Conservation (phyloP, 176 grass and related monocot genomes). For the Typha latifolia region DNA sequence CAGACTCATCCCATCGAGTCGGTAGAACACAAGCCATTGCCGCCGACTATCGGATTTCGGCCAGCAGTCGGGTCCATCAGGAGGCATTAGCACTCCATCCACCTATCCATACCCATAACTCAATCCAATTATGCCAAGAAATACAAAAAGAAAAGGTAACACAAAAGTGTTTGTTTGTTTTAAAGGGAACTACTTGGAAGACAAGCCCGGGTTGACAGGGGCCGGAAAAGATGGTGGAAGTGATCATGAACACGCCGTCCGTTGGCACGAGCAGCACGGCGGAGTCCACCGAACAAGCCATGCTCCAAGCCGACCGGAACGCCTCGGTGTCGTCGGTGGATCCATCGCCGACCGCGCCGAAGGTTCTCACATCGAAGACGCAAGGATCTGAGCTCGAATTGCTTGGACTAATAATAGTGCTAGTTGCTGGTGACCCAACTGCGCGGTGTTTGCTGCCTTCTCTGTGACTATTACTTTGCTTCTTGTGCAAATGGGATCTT, state of each 20-base stretch:
- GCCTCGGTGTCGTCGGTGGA: slow-evolving; percentile 55
- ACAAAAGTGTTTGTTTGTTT: too few species aligned
- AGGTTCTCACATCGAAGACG: slow-evolving; percentile 62
- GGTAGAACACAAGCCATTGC: slow-evolving; percentile 74
- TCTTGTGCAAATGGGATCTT: slow-evolving; percentile 65
- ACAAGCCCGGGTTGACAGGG: slow-evolving; percentile 69
- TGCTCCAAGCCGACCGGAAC: slow-evolving; percentile 61
- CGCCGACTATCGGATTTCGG: slow-evolving; percentile 56
- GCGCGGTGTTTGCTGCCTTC: background rate
- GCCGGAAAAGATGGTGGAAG: slow-evolving; percentile 66
- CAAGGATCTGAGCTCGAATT: slow-evolving; percentile 37
- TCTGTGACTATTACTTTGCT: slow-evolving; percentile 23
- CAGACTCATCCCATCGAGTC: slow-evolving; percentile 58
- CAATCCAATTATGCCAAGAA: background rate
- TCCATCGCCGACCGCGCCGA: slow-evolving; percentile 58
- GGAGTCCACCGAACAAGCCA: slow-evolving; percentile 46
- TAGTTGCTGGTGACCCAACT: slow-evolving; percentile 5
- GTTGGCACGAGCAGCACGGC: slow-evolving; percentile 52
- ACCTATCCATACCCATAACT: slow-evolving; percentile 27
- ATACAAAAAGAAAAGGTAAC: too few species aligned
- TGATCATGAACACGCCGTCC: slow-evolving; percentile 67
- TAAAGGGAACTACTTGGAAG: slow-evolving; percentile 46
- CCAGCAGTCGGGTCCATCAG: slow-evolving; percentile 74
- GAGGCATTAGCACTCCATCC: slow-evolving; percentile 72
- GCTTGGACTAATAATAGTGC: slow-evolving; percentile 26